Evolutionary conservation across 352 stramenopile species (phyloP).

Genomic region (Globisporangium spiculum): DNA sequence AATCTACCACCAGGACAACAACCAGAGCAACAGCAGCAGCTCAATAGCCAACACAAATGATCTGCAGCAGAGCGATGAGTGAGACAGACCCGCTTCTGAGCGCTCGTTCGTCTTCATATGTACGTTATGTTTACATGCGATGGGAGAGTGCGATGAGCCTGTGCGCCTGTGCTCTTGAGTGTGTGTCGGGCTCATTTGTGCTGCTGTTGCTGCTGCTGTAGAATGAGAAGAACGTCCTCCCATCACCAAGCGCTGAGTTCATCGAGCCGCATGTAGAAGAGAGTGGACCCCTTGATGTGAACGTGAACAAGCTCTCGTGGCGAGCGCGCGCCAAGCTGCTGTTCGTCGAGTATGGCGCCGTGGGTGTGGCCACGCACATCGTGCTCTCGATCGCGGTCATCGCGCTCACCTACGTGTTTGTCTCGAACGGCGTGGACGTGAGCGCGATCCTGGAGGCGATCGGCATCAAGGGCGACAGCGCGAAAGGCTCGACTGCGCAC

Average conservation of each 20-base stretch:
- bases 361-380: conserved; percentile 69
- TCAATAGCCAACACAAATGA: neutral
- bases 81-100: conserved; percentile 11
- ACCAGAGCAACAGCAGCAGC: neutral
- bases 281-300: neutral
- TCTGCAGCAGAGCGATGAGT: neutral
- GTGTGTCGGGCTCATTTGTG: too few relatives aligned
- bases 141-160: too few relatives aligned
- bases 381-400: conserved; percentile 69
- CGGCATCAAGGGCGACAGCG: conserved; percentile 32
- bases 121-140: neutral
- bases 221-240: neutral
- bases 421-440: conserved; percentile 72
- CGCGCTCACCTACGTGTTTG: conserved; percentile 62
- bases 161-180: too few relatives aligned
- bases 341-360: conserved; percentile 71
- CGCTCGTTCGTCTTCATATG: neutral
- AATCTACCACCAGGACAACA: neutral
- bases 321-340: conserved; percentile 70
- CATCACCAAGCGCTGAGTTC: neutral
- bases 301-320: conserved; percentile 34
- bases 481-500: conserved; percentile 44
- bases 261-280: neutral
- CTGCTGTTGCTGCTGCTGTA: neutral
- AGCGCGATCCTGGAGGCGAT: conserved; percentile 40